phyloP scores from a whole-genome alignment of 352 stramenopile species.

The Phytophthora tubulina region DNA sequence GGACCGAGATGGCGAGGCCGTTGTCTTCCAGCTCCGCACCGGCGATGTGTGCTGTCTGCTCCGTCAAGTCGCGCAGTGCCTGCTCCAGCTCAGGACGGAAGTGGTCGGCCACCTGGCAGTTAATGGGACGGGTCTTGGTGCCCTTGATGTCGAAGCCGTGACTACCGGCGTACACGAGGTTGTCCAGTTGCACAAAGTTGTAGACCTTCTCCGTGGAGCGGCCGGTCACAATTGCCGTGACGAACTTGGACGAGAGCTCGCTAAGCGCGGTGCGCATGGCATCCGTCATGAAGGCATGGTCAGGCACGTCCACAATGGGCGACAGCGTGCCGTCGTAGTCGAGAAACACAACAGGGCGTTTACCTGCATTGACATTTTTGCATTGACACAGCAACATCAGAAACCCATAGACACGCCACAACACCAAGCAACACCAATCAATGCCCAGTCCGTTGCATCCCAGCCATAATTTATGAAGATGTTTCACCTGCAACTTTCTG shows the following conservation, averaged over 20 bases:
- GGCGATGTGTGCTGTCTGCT: slow-evolving; percentile 51
- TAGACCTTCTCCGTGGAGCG: slow-evolving; percentile 82
- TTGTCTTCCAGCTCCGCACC: slow-evolving; percentile 85
- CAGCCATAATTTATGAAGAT: too few relatives aligned
- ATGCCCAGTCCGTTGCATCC: background rate
- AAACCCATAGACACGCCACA: slow-evolving; percentile 28
- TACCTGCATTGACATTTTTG: slow-evolving; percentile 44
- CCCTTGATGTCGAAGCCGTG: slow-evolving; percentile 87
- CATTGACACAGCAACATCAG: slow-evolving; percentile 29
- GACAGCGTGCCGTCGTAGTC: slow-evolving; percentile 85
- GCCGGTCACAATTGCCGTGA: slow-evolving; percentile 80
- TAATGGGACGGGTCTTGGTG: slow-evolving; percentile 62
- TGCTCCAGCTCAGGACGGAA: slow-evolving; percentile 61
- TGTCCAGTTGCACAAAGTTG: slow-evolving; percentile 81
- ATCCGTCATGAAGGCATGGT: slow-evolving; percentile 74
- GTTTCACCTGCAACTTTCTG: slow-evolving; percentile 57
- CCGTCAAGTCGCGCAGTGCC: slow-evolving; percentile 46
- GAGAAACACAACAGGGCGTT: slow-evolving; percentile 74
- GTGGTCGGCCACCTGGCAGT: slow-evolving; percentile 65
- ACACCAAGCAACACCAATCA: slow-evolving; percentile 16
- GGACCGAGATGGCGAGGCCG: slow-evolving; percentile 75
- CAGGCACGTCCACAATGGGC: slow-evolving; percentile 81
- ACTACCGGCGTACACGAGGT: slow-evolving; percentile 83
- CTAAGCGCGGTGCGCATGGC: slow-evolving; percentile 67
- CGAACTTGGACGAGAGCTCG: slow-evolving; percentile 70